Percentiles rank a stretch among this genome's conserved stretches.
phyloP scores from a whole-genome alignment of 2,329 filamentous ascomycete species.

The Aspergillus transmontanensis region DNA sequence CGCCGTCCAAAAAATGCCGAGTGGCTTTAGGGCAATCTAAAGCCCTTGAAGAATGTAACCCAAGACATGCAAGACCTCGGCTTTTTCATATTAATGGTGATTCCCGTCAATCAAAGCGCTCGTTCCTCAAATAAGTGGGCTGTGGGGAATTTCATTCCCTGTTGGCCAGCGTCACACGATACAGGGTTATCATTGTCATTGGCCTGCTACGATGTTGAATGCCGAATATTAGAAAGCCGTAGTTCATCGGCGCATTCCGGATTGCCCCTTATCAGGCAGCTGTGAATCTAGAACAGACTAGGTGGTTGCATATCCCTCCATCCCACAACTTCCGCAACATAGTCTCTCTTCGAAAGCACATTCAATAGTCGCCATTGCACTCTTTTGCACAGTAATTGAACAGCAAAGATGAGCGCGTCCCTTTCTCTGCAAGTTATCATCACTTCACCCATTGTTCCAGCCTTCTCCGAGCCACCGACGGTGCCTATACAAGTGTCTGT shows the following conservation, averaged over 20 bases:
- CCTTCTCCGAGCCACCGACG: slow-evolving; percentile 15
- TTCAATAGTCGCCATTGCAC: neutral
- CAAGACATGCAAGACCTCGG: neutral
- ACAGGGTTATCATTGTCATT: neutral
- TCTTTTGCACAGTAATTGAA: too few relatives aligned
- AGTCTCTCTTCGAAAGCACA: too few relatives aligned
- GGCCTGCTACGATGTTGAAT: neutral
- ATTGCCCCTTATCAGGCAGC: neutral
- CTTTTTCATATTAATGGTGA: neutral
- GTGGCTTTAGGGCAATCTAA: neutral
- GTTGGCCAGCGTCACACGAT: neutral
- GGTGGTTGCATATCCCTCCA: neutral
- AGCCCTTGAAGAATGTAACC: slow-evolving; percentile 4
- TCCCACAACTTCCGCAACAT: neutral
- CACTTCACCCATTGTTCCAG: slow-evolving; percentile 16
- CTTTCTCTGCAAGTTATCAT: slow-evolving; percentile 21
- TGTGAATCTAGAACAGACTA: neutral
- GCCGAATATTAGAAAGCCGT: neutral
- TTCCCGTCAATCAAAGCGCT: neutral
- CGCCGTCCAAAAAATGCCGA: neutral
- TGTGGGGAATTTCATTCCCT: neutral
- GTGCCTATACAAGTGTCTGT: slow-evolving; percentile 31
- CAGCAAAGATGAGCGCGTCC: neutral
- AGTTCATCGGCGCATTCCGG: neutral
- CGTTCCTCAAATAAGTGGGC: neutral